A percentile compares a stretch with the other conserved stretches of the same genome.
These are phyloP conservation scores for Skeletonema menzelii DNA, from an alignment of 108 stramenopile species.

Conservation along the genomic window DNA sequence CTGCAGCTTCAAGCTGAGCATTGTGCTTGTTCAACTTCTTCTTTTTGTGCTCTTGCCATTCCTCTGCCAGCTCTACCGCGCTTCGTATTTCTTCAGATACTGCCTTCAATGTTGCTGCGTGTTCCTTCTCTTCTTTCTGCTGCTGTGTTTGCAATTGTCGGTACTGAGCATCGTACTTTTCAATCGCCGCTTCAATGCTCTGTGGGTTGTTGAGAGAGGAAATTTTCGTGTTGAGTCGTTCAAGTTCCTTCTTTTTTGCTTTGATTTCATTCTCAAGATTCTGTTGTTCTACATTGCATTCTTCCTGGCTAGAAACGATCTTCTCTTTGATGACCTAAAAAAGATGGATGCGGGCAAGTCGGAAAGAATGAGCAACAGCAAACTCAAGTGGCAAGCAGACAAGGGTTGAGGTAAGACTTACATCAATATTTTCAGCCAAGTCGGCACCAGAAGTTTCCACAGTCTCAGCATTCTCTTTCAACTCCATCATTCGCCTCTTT, in stretches of 20 bases:
- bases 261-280: constrained; percentile 61
- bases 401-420: constrained; percentile 4
- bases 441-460: constrained; percentile 49
- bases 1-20: constrained; percentile 31
- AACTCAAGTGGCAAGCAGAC: not conserved
- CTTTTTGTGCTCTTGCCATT: constrained; percentile 49
- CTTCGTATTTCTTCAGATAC: constrained; percentile 65
- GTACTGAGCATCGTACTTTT: constrained; percentile 54
- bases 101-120: constrained; percentile 46
- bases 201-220: constrained; percentile 75
- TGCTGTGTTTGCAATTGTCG: constrained; percentile 57
- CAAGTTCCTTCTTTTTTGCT: constrained; percentile 62
- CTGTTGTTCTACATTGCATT: constrained; percentile 45
- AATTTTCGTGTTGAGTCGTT: constrained; percentile 64
- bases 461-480: constrained; percentile 58
- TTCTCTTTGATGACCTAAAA: constrained; percentile 56
- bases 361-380: not conserved
- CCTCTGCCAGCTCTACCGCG: constrained; percentile 52
- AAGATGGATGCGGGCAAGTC: not conserved
- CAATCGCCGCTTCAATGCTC: constrained; percentile 71
- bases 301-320: constrained; percentile 48
- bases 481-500: constrained; percentile 47
- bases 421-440: constrained; percentile 46
- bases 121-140: constrained; percentile 55
- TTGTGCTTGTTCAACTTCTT: constrained; percentile 44